Conservation (phyloP, 2,329 filamentous ascomycete species). For the Aspergillus floridensis region DNA sequence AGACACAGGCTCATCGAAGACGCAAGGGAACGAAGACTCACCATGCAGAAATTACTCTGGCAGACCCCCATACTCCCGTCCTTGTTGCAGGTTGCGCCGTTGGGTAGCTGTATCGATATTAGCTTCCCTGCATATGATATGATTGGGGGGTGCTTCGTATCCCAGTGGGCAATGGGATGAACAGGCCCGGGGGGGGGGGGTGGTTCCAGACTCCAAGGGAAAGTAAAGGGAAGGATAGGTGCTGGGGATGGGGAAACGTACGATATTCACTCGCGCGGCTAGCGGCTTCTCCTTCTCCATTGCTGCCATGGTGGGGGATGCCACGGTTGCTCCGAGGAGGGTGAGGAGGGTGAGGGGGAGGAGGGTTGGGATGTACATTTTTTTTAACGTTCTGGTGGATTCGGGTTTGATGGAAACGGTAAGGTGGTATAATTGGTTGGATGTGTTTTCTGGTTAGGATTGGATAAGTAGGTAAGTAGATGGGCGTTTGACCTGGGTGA, state of each 20-base stretch:
- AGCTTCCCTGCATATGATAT: background rate
- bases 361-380: background rate
- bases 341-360: background rate
- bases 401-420: too few species aligned
- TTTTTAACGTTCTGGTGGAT: too few species aligned
- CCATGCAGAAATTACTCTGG: background rate
- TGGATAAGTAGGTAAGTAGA: background rate
- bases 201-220: background rate
- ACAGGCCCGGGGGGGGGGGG: too few species aligned
- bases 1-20: too few species aligned
- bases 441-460: background rate
- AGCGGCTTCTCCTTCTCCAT: background rate
- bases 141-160: too few species aligned
- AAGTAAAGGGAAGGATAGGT: too few species aligned
- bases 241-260: background rate
- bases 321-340: background rate
- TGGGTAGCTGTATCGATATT: background rate
- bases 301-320: background rate
- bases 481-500: background rate
- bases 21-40: background rate
- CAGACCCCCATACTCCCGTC: constrained; percentile 3
- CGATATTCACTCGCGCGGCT: background rate
- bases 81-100: background rate
- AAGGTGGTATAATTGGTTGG: too few species aligned
- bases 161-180: too few species aligned